phyloP scores from a whole-genome alignment of 257 asterid genomes.

The Solanum medicagineum region DNA sequence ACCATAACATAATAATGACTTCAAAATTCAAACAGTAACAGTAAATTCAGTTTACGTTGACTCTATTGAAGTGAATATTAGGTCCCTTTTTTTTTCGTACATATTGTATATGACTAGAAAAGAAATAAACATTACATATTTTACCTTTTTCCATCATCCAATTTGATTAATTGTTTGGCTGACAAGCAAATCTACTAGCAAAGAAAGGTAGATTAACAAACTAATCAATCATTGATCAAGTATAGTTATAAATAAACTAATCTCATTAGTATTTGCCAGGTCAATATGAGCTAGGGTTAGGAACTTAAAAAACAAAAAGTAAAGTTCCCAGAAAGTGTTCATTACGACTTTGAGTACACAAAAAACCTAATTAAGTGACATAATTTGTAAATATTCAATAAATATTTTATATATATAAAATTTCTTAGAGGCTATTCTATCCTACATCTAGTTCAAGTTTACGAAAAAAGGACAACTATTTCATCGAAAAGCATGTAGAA shows the following conservation, averaged over 20 bases:
- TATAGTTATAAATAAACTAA: neutral
- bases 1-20: neutral
- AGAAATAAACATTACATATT: too few relatives aligned
- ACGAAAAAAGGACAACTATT: neutral
- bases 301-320: neutral
- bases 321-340: neutral
- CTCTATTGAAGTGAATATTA: neutral
- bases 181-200: neutral
- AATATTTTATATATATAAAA: neutral
- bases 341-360: neutral
- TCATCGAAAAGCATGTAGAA: neutral
- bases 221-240: neutral
- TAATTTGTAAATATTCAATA: neutral
- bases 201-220: neutral
- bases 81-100: neutral
- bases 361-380: neutral
- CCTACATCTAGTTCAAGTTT: neutral
- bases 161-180: neutral
- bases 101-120: neutral
- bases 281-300: neutral
- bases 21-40: neutral
- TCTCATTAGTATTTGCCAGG: neutral
- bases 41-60: neutral
- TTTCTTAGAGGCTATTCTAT: neutral
- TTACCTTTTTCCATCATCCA: neutral